These are phyloP conservation scores for Breynia disticha DNA, from an alignment of 441 rosid species.

Conservation along the genomic window DNA sequence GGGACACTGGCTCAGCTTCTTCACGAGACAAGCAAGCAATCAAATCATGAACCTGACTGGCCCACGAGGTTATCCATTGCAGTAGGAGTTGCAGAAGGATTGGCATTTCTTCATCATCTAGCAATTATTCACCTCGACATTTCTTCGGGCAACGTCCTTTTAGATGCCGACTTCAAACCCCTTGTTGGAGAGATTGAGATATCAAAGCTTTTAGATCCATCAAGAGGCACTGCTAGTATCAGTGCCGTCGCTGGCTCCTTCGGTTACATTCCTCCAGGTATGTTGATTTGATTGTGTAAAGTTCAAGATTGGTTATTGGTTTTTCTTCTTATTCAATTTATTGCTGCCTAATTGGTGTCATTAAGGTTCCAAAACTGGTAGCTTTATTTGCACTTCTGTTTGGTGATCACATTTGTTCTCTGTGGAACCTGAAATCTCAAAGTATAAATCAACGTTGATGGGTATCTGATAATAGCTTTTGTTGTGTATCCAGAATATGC, in stretches of 20 bases:
- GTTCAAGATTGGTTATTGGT: no score
- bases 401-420: no score
- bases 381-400: no score
- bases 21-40: conserved; percentile 53
- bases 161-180: conserved; percentile 68
- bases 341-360: no score
- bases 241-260: conserved; percentile 98
- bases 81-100: conserved; percentile 82
- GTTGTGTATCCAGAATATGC: conserved; percentile 60
- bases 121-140: conserved; percentile 94
- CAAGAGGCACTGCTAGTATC: conserved; percentile 90
- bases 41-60: conserved; percentile 85
- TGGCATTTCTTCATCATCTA: conserved; percentile 83
- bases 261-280: conserved; percentile 97
- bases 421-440: no score
- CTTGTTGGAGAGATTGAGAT: conserved; percentile 88
- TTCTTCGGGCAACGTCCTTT: conserved; percentile 66
- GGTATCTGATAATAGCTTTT: not conserved
- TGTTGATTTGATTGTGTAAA: not conserved
- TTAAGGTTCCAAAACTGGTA: no score
- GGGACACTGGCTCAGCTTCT: conserved; percentile 77
- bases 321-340: no score
- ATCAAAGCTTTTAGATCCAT: conserved; percentile 90
- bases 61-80: conserved; percentile 76
- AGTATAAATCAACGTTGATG: no score